Evolutionary conservation across 495 filamentous ascomycete genomes (phyloP).

Genomic region (Daldinia caldariorum): DNA sequence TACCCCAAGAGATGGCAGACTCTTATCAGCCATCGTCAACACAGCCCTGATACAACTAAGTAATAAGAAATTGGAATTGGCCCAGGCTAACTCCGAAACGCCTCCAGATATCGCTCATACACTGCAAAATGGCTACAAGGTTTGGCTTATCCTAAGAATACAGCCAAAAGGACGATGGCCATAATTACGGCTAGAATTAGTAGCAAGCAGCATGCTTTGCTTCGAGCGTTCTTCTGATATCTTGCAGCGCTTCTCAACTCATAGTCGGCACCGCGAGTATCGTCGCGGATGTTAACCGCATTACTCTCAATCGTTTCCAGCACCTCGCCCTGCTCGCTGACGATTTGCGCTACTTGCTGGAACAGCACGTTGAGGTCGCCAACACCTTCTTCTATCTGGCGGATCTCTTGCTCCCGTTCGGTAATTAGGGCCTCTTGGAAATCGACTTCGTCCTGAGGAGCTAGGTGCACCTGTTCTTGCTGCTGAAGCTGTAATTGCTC

Average conservation of each 20-base stretch:
- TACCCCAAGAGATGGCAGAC: constrained; percentile 4
- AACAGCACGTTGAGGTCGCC: constrained; percentile 96
- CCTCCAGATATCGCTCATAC: constrained; percentile 30
- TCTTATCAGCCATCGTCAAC: constrained; percentile 9
- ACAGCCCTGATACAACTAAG: constrained; percentile 16
- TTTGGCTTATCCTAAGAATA: constrained; percentile 68
- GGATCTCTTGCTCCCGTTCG: constrained; percentile 95
- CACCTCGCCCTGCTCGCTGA: constrained; percentile 89
- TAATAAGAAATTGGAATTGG: constrained; percentile 3
- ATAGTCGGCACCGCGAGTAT: constrained; percentile 83
- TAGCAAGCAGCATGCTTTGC: constrained; percentile 90
- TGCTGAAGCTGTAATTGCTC: constrained; percentile 73
- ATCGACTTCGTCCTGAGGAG: constrained; percentile 93
- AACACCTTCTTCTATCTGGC: constrained; percentile 95
- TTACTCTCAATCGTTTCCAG: constrained; percentile 90
- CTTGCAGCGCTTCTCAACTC: constrained; percentile 84
- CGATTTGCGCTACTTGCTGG: constrained; percentile 95
- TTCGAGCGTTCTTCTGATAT: constrained; percentile 92
- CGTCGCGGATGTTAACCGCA: constrained; percentile 78
- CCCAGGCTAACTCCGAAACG: constrained; percentile 35
- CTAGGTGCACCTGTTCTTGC: constrained; percentile 80
- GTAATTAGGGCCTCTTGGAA: constrained; percentile 96
- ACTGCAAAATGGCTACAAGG: background rate
- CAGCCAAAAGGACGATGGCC: constrained; percentile 86
- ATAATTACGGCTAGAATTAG: constrained; percentile 91